Conservation (phyloP, 805 yeast species). For the Isabelozyma gotoi region DNA sequence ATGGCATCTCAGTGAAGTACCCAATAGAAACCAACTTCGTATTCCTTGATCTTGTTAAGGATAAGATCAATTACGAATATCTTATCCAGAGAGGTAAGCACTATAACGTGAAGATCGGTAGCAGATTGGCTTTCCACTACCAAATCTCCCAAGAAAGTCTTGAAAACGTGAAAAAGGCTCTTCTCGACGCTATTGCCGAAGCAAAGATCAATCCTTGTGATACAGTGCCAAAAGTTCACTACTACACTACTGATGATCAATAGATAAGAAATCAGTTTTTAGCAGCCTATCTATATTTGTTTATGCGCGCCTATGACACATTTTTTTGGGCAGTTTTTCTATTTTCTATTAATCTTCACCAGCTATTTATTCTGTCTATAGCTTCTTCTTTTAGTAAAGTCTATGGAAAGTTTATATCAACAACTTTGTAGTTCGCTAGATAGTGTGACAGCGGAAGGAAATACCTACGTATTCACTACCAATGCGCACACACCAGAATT, state of each 20-base stretch:
- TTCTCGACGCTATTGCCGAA: slow-evolving; percentile 53
- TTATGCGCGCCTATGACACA: neutral
- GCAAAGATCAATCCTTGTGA: slow-evolving; percentile 51
- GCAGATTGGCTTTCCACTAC: slow-evolving; percentile 37
- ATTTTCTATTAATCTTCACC: neutral
- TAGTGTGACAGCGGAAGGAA: neutral
- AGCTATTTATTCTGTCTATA: neutral
- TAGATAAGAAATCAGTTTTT: neutral
- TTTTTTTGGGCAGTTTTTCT: no score
- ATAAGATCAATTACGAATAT: slow-evolving; percentile 25
- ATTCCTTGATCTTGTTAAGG: slow-evolving; percentile 33
- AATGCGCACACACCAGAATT: slow-evolving; percentile 6
- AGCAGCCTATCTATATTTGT: no score
- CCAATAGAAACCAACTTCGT: slow-evolving; percentile 45
- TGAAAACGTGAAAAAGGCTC: slow-evolving; percentile 37
- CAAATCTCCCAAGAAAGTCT: slow-evolving; percentile 29
- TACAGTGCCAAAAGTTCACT: neutral
- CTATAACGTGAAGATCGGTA: slow-evolving; percentile 63
- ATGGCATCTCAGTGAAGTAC: slow-evolving; percentile 30
- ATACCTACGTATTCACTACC: neutral
- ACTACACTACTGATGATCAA: neutral
- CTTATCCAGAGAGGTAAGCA: slow-evolving; percentile 45
- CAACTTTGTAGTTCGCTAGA: neutral
- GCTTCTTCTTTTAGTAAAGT: neutral
- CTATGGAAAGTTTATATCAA: neutral